Percentiles rank a stretch among this genome's conserved stretches.
These are phyloP conservation scores for Daedaleopsis nitida DNA, from an alignment of 768 basidiomycete genomes.

Conservation along the genomic window DNA sequence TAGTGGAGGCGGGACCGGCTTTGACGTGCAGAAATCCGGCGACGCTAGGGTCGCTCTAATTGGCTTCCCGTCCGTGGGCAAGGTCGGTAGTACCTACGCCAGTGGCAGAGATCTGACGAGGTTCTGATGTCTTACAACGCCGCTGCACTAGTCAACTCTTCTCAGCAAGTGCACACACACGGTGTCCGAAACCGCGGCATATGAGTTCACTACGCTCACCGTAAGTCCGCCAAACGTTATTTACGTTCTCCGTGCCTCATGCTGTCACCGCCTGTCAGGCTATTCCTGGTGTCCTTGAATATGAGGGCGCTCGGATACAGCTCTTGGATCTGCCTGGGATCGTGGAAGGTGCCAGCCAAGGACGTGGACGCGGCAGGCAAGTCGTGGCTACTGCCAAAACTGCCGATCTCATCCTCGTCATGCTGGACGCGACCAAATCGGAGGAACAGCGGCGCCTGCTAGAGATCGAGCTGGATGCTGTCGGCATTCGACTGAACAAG, in stretches of 20 bases:
- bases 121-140: neutral
- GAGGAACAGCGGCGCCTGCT: constrained; percentile 87
- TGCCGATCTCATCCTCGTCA: constrained; percentile 84
- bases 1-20: constrained; percentile 77
- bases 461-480: constrained; percentile 93
- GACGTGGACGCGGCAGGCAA: constrained; percentile 91
- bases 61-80: constrained; percentile 95
- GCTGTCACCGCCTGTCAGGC: constrained; percentile 49
- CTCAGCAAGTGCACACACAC: constrained; percentile 93
- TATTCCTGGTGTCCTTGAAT: constrained; percentile 96
- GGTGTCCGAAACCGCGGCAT: constrained; percentile 83
- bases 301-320: constrained; percentile 92
- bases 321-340: constrained; percentile 95
- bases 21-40: constrained; percentile 85
- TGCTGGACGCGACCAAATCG: constrained; percentile 92
- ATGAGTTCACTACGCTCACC: constrained; percentile 93
- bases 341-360: constrained; percentile 90
- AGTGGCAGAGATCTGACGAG: neutral
- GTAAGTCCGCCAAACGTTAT: constrained; percentile 39
- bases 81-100: constrained; percentile 42
- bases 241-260: neutral
- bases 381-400: constrained; percentile 75
- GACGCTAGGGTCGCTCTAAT: constrained; percentile 92
- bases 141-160: constrained; percentile 70
- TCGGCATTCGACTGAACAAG: constrained; percentile 94